Conservation (phyloP, 2,329 filamentous ascomycete species). For the Epichloe gansuensis region DNA sequence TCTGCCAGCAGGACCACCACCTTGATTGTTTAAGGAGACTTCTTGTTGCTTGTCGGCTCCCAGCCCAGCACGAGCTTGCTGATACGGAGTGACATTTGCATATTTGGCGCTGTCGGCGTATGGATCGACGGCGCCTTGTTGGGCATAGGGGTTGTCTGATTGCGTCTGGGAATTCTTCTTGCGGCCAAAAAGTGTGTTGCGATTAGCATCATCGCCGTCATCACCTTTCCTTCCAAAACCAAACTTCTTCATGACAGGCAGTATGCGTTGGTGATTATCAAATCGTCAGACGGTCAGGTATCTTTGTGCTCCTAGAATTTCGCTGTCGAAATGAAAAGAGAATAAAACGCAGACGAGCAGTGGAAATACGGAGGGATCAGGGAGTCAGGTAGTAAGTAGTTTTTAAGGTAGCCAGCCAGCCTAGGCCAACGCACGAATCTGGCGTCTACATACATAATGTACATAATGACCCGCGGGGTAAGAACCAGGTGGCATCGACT, state of each 20-base stretch:
- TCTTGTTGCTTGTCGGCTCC: conserved; percentile 20
- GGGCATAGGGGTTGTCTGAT: conserved; percentile 46
- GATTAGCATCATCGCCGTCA: conserved; percentile 35
- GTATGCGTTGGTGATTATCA: not conserved
- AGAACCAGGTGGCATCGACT: too few species aligned
- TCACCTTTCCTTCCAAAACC: conserved; percentile 44
- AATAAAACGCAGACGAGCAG: not conserved
- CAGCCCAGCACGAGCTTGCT: conserved; percentile 28
- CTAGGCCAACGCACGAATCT: too few species aligned
- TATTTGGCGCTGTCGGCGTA: conserved; percentile 38
- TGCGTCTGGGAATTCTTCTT: conserved; percentile 37
- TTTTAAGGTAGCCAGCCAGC: too few species aligned
- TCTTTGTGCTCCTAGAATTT: not conserved
- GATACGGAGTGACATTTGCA: conserved; percentile 33
- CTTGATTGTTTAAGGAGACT: conserved; percentile 16
- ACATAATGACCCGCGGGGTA: too few species aligned
- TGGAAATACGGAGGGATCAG: not conserved
- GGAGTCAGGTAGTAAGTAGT: too few species aligned
- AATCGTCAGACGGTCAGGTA: not conserved
- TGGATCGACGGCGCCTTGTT: conserved; percentile 37
- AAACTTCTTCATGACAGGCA: conserved; percentile 43
- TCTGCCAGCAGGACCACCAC: conserved; percentile 3
- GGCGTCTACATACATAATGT: too few species aligned
- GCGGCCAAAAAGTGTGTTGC: conserved; percentile 39
- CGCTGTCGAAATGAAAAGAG: not conserved